A percentile compares a stretch with the other conserved stretches of the same genome.
Evolutionary conservation across 2,329 filamentous ascomycete species (phyloP).

Genomic region (Aspergillus fischeri): DNA sequence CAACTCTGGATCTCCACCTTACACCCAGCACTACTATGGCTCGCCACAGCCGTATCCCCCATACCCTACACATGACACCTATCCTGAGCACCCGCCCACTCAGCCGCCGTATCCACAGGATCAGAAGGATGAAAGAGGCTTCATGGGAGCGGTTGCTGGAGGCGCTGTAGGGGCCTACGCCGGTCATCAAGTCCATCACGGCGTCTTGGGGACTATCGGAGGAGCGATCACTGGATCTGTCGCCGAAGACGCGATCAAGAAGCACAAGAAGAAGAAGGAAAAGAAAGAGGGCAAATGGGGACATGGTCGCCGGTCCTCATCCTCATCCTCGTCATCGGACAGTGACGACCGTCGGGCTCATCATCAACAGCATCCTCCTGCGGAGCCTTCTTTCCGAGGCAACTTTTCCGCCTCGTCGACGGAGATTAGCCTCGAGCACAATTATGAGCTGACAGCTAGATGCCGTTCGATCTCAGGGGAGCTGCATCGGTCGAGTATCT

Average conservation of each 20-base stretch:
- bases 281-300: slow-evolving; percentile 5
- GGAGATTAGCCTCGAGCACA: slow-evolving; percentile 32
- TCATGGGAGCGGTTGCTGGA: slow-evolving; percentile 43
- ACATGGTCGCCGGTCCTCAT: slow-evolving; percentile 3
- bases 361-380: neutral
- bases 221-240: slow-evolving; percentile 44
- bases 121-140: slow-evolving; percentile 40
- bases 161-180: slow-evolving; percentile 42
- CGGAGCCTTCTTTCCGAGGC: slow-evolving; percentile 16
- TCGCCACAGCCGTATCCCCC: neutral
- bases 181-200: slow-evolving; percentile 44
- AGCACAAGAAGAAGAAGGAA: slow-evolving; percentile 30
- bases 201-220: slow-evolving; percentile 43
- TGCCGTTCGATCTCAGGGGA: slow-evolving; percentile 30
- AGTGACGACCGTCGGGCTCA: neutral
- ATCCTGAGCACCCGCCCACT: neutral
- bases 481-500: slow-evolving; percentile 27
- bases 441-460: slow-evolving; percentile 35
- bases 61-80: neutral
- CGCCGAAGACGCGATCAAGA: slow-evolving; percentile 42
- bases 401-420: slow-evolving; percentile 35
- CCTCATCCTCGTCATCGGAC: neutral
- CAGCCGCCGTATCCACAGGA: neutral
- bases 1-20: neutral
- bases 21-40: neutral